phyloP scores from a whole-genome alignment of 2,329 filamentous ascomycete genomes.

The Phialophora chinensis region DNA sequence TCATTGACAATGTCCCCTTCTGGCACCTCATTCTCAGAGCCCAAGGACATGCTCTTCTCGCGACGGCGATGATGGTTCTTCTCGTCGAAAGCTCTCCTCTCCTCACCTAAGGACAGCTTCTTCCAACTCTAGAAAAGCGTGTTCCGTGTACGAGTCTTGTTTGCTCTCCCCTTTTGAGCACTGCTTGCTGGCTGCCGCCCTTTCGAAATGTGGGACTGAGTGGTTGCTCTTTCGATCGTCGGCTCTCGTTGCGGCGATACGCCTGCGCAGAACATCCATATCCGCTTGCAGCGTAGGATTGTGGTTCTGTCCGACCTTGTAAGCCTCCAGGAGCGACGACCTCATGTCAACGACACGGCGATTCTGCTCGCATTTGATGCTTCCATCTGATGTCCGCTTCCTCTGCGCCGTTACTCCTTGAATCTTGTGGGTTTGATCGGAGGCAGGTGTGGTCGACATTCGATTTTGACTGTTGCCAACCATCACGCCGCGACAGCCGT shows the following conservation, averaged over 20 bases:
- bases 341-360: neutral
- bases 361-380: constrained; percentile 18
- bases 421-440: neutral
- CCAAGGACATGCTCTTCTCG: neutral
- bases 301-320: neutral
- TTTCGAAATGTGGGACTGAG: neutral
- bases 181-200: constrained; percentile 1
- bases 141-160: neutral
- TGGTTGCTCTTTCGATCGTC: neutral
- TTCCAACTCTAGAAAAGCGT: constrained; percentile 8
- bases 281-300: constrained; percentile 14
- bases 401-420: neutral
- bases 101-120: constrained; percentile 15
- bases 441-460: neutral
- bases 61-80: neutral
- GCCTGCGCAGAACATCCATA: constrained; percentile 19
- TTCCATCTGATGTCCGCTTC: constrained; percentile 24
- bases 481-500: neutral
- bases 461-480: neutral
- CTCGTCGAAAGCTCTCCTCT: neutral
- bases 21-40: neutral
- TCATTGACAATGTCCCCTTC: neutral
- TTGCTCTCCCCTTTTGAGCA: neutral
- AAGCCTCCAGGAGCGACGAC: neutral
- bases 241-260: constrained; percentile 21